phyloP scores from a whole-genome alignment of 75 land plant species.

The Pseudotsuga menziesii region DNA sequence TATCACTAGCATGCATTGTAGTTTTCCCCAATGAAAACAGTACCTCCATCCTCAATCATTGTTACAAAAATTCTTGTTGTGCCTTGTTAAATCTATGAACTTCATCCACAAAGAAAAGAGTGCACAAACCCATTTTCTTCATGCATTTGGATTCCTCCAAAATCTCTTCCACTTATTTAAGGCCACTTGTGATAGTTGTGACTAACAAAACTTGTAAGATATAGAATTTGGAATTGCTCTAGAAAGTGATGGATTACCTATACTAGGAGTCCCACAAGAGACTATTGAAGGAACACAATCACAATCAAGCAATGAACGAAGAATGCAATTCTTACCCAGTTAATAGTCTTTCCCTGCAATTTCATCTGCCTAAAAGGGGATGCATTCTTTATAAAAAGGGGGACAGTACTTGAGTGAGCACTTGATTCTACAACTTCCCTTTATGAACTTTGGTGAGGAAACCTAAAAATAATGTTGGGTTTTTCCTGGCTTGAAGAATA shows the following conservation, averaged over 20 bases:
- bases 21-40: conserved; percentile 72
- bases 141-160: conserved; percentile 56
- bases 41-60: conserved; percentile 75
- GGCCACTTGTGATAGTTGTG: background rate
- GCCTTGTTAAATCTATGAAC: conserved; percentile 84
- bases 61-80: conserved; percentile 89
- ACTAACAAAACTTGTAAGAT: conserved; percentile 12
- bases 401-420: background rate
- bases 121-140: conserved; percentile 31
- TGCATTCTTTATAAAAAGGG: conserved; percentile 68
- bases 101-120: conserved; percentile 88
- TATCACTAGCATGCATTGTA: too few relatives aligned
- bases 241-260: conserved; percentile 63
- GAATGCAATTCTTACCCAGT: background rate
- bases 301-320: conserved; percentile 29
- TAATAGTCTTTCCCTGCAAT: conserved; percentile 48
- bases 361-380: conserved; percentile 43
- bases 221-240: conserved; percentile 40
- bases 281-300: conserved; percentile 41
- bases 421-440: conserved; percentile 6
- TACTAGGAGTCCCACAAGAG: conserved; percentile 72
- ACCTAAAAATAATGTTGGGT: conserved; percentile 11
- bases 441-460: conserved; percentile 4
- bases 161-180: conserved; percentile 70
- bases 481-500: conserved; percentile 37